Percentiles rank a stretch among this genome's conserved stretches.
Conservation (phyloP, 768 basidiomycete genomes). For the Coprinopsis sp. region DNA sequence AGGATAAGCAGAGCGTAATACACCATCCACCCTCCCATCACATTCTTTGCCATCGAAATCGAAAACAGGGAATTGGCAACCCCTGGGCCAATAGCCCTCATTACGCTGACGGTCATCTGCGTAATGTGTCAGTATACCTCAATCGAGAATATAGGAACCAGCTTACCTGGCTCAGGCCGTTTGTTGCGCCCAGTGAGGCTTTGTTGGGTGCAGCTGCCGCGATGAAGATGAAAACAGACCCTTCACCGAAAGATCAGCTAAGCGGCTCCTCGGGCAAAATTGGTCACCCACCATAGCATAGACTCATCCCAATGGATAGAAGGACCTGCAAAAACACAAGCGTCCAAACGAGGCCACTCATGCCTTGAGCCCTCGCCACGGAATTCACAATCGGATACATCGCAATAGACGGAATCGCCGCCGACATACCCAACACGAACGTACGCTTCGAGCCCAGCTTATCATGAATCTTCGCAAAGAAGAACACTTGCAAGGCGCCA, state of each 20-base stretch:
- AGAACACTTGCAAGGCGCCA: constrained; percentile 60
- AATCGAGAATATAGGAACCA: constrained; percentile 1
- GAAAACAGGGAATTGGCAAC: constrained; percentile 63
- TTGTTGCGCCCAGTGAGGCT: constrained; percentile 64
- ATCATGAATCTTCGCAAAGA: constrained; percentile 59
- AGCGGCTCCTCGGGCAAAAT: too few relatives aligned
- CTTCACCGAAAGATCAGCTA: constrained; percentile 30
- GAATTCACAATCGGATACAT: constrained; percentile 58
- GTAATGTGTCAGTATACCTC: constrained; percentile 1
- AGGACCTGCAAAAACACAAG: constrained; percentile 46
- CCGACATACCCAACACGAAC: constrained; percentile 47
- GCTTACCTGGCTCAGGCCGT: constrained; percentile 50
- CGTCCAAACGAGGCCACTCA: constrained; percentile 43
- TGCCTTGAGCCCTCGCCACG: constrained; percentile 47
- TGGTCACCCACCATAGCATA: constrained; percentile 55
- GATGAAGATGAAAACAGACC: constrained; percentile 69
- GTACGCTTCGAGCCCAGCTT: constrained; percentile 60
- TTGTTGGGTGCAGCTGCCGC: constrained; percentile 60
- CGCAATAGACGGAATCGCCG: constrained; percentile 48
- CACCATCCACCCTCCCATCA: constrained; percentile 53
- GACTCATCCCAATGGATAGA: constrained; percentile 41
- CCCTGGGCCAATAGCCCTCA: constrained; percentile 51
- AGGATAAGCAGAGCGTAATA: constrained; percentile 39
- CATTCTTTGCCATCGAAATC: constrained; percentile 49
- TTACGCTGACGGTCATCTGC: constrained; percentile 34